Conservation (phyloP, 1,139 yeast species). For the Zygosaccharomyces sapae region DNA sequence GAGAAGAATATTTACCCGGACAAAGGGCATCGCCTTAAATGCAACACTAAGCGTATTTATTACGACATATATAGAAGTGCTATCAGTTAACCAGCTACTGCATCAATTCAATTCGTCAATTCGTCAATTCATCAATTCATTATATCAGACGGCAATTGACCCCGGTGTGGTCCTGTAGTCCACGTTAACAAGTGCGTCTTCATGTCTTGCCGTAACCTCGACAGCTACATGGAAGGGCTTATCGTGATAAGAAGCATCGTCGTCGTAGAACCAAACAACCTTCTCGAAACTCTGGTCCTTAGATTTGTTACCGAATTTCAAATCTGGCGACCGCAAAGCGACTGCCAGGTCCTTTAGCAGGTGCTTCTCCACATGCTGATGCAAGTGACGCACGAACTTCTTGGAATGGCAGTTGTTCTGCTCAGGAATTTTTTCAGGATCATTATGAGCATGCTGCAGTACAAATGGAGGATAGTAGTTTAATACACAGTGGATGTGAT, state of each 20-base stretch:
- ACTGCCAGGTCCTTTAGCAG: slow-evolving; percentile 61
- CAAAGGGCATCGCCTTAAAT: not conserved
- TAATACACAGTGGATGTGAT: slow-evolving; percentile 62
- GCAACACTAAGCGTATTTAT: no score
- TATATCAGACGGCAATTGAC: not conserved
- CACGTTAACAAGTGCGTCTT: slow-evolving; percentile 57
- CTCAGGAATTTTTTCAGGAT: slow-evolving; percentile 68
- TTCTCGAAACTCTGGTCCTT: slow-evolving; percentile 46
- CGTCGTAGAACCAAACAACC: slow-evolving; percentile 53
- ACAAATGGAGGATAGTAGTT: slow-evolving; percentile 71
- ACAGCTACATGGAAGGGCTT: slow-evolving; percentile 53
- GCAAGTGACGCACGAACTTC: slow-evolving; percentile 68
- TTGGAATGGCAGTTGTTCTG: slow-evolving; percentile 68
- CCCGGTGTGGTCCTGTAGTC: slow-evolving; percentile 46
- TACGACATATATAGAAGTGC: no score
- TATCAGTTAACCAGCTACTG: no score
- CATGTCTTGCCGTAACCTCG: slow-evolving; percentile 55
- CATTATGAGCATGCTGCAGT: slow-evolving; percentile 60
- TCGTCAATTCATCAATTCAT: not conserved
- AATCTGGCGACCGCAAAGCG: slow-evolving; percentile 52
- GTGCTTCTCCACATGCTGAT: slow-evolving; percentile 71
- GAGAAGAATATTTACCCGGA: not conserved
- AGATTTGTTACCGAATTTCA: slow-evolving; percentile 50
- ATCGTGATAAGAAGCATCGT: slow-evolving; percentile 45
- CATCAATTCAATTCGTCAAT: no score